These are phyloP conservation scores for Spinacia oleracea DNA, from an alignment of 179 eudicot genomes.

Conservation along the genomic window DNA sequence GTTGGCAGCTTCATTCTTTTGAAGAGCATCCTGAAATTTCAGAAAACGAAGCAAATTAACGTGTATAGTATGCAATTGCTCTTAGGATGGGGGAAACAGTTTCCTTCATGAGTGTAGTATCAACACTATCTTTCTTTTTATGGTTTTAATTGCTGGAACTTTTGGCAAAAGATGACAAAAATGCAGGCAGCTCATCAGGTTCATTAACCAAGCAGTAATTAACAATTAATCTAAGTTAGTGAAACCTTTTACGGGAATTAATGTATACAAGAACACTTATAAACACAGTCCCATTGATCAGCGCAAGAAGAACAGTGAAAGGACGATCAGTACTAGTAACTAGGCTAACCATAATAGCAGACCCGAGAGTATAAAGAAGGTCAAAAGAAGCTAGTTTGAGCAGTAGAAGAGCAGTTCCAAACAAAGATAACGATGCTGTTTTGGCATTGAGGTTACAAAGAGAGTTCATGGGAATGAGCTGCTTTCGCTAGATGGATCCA, in stretches of 20 bases:
- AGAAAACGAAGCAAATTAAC: no score
- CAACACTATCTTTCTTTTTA: no score
- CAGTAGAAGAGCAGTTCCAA: conserved; percentile 30
- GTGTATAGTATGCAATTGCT: no score
- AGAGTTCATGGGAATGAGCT: conserved; percentile 77
- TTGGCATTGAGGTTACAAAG: conserved; percentile 84
- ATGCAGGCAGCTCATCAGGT: conserved; percentile 91
- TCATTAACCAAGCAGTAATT: no score
- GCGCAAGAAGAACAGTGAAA: conserved; percentile 22
- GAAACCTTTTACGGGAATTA: background rate
- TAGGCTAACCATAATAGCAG: conserved; percentile 18
- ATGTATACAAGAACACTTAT: conserved; percentile 40
- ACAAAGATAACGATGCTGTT: conserved; percentile 85
- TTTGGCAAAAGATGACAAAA: conserved; percentile 87
- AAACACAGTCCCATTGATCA: conserved; percentile 71
- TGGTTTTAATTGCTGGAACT: no score
- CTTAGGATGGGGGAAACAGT: no score
- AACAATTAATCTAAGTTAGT: no score
- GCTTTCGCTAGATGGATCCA: no score
- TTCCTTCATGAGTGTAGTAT: no score
- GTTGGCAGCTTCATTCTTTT: no score
- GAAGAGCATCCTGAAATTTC: no score
- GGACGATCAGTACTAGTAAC: background rate
- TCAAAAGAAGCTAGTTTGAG: conserved; percentile 22
- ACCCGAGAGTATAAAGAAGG: conserved; percentile 21